Evolutionary conservation across 2,329 filamentous ascomycete species (phyloP), one percentile per base, ranked within the genome.

Genomic region (Geosmithia putterillii): DNA sequence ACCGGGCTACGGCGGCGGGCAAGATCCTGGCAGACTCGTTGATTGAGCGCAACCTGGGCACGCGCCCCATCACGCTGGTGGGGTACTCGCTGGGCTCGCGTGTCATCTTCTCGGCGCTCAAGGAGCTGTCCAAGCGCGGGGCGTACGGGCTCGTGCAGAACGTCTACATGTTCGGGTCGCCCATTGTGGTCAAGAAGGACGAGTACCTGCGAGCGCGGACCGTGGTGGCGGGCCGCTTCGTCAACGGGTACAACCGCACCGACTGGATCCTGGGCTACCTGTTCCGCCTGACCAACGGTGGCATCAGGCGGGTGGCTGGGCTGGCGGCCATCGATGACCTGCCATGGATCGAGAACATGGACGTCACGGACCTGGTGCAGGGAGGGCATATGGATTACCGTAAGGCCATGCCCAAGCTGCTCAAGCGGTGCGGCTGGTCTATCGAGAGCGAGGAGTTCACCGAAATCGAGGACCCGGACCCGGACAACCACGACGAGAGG

Each of bases 211-310:
- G 76, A 52, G 85, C 83, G 9, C 79, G 83, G 44, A 82, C 82
- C n/a, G 81, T 95, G 3, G 85, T 96, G 3, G 75, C 86, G 7
- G 92, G 92, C n/a, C 78, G 89, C 37, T 95, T 96, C 52, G 79
- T 98, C 50, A 98, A 95, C 56, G 92, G 86, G 15, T 98, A 89
- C 64, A 86, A 92, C 52, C 83, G 76, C 40, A 95, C 92, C 58
- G 92, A 98, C 64, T 98, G 92, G 92, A 96, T 98, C 54, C 64
- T 98, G 41, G 88, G 83, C 47, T 98, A 98, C 58, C 77, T 98
- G 1, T 98, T 98, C 72, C 85, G 92, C 14, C 76, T 95, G 37
- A 98, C 92, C 3, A 85, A 83, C 51, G 92, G 92, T 50, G 92
- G 92, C 38, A 90, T 96, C 54, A 83, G 88, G 61, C 79, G 82